phyloP scores from a whole-genome alignment of 2,329 filamentous ascomycete species.

The Aspergillus sp. region DNA sequence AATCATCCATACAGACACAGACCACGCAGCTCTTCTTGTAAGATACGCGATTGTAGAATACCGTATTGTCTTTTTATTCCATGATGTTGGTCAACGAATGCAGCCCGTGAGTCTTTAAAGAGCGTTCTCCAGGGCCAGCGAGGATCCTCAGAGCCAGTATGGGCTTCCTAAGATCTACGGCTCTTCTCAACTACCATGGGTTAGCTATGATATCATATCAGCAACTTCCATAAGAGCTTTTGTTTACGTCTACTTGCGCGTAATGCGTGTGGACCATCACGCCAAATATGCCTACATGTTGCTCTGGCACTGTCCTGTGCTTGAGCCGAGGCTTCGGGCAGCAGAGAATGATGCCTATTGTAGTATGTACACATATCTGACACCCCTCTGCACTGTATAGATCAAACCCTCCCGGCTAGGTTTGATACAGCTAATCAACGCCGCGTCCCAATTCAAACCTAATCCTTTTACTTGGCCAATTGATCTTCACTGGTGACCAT shows the following conservation, averaged over 20 bases:
- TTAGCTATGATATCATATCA: conserved; percentile 13
- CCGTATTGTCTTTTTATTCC: conserved; percentile 8
- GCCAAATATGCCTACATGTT: conserved; percentile 9
- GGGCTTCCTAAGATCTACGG: conserved; percentile 10
- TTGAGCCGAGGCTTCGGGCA: neutral
- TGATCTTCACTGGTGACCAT: no score
- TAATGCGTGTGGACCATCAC: conserved; percentile 6
- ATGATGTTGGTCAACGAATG: conserved; percentile 3
- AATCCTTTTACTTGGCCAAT: no score
- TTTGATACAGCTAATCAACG: conserved; percentile 1
- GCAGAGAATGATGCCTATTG: conserved; percentile 3
- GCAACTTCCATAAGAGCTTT: conserved; percentile 8
- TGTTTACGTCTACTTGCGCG: conserved; percentile 5
- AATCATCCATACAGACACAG: no score
- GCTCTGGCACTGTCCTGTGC: conserved; percentile 4
- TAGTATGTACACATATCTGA: conserved; percentile 5
- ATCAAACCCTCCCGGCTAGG: conserved; percentile 4
- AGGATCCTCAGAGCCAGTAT: conserved; percentile 8
- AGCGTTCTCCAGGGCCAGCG: neutral
- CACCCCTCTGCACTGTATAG: conserved; percentile 3
- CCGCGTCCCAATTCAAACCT: conserved; percentile 6
- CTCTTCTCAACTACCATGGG: conserved; percentile 7
- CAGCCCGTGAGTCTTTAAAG: conserved; percentile 1
- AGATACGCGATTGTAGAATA: no score
- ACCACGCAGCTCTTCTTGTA: no score